These are phyloP conservation scores for Multifurca ochricompacta DNA, from an alignment of 768 basidiomycete species.

Conservation along the genomic window DNA sequence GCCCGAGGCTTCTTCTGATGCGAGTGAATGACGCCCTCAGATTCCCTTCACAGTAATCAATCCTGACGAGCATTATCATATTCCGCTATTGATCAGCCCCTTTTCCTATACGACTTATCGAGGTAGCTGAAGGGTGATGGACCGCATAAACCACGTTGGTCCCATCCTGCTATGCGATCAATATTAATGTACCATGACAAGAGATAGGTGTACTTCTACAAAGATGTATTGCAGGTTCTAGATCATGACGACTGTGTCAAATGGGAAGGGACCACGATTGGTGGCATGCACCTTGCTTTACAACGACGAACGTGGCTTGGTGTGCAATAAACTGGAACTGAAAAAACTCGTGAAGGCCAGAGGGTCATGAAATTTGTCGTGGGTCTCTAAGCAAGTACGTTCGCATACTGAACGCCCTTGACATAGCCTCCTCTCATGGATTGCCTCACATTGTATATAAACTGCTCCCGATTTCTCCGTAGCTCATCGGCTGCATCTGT, in stretches of 20 bases:
- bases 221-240: constrained; percentile 2
- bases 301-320: not conserved
- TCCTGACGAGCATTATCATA: constrained; percentile 80
- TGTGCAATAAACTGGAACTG: not conserved
- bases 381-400: constrained; percentile 48
- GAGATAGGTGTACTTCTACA: constrained; percentile 14
- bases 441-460: constrained; percentile 74
- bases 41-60: constrained; percentile 69
- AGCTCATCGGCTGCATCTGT: constrained; percentile 95
- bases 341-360: not conserved
- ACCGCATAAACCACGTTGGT: not conserved
- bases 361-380: not conserved
- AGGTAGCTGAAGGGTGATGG: constrained; percentile 50
- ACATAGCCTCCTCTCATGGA: constrained; percentile 80
- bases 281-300: not conserved
- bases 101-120: constrained; percentile 89
- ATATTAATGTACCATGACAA: constrained; percentile 12
- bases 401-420: constrained; percentile 74
- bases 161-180: constrained; percentile 4
- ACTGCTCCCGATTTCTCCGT: constrained; percentile 78
- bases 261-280: not conserved
- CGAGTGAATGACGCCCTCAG: constrained; percentile 25
- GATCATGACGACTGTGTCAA: not conserved
- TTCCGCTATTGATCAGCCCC: constrained; percentile 87
- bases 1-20: not conserved